phyloP scores from a whole-genome alignment of 768 basidiomycete genomes.

The Russula sp. region DNA sequence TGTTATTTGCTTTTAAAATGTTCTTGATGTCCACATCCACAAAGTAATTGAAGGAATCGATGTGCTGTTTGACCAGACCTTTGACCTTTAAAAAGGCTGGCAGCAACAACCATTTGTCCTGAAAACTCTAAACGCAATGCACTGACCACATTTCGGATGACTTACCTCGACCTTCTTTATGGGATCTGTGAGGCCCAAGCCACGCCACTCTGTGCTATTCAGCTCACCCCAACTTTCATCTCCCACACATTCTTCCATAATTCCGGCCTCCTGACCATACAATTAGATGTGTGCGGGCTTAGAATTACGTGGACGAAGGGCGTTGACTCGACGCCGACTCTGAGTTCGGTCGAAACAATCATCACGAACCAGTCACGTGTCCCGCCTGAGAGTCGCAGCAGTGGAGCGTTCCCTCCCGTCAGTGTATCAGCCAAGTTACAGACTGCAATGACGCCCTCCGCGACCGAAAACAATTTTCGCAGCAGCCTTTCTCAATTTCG shows the following conservation, averaged over 20 bases:
- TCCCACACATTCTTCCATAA: conserved; percentile 19
- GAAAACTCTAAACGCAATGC: background rate
- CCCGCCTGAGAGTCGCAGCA: too few relatives aligned
- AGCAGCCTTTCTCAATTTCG: conserved; percentile 76
- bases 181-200: conserved; percentile 77
- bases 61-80: conserved; percentile 97
- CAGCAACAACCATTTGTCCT: conserved; percentile 98
- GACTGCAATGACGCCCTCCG: conserved; percentile 12
- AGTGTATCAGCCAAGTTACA: background rate
- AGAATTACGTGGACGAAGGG: too few relatives aligned
- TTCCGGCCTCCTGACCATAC: background rate
- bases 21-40: conserved; percentile 96
- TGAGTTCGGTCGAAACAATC: too few relatives aligned
- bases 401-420: background rate
- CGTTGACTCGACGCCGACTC: too few relatives aligned
- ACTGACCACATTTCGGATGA: conserved; percentile 25
- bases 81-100: conserved; percentile 97
- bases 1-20: conserved; percentile 88
- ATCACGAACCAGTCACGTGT: background rate
- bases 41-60: conserved; percentile 98
- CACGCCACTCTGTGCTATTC: conserved; percentile 57
- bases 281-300: background rate
- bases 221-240: conserved; percentile 54
- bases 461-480: conserved; percentile 60
- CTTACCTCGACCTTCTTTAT: conserved; percentile 83